Evolutionary conservation across 2,329 filamentous ascomycete species (phyloP), one percentile per base, ranked within the genome.

Genomic region (Penicillium capsulatum): DNA sequence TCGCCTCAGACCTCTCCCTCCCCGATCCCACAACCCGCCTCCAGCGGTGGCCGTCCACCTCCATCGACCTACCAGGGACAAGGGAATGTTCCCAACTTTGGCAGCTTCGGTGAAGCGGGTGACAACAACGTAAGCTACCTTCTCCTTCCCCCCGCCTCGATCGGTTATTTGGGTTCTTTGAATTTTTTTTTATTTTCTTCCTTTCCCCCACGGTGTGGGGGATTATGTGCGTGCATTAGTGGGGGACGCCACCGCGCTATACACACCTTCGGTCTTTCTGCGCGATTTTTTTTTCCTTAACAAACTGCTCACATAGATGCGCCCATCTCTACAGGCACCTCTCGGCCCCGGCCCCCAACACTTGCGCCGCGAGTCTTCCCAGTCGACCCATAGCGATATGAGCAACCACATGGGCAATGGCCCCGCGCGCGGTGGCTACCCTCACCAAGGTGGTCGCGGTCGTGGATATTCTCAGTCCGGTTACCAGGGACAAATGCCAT

Each of bases 1-100:
- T 94, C 90, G 31, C 92, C 92, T 4, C 82, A 86, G 34, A 83
- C 85, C 53, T 96, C 91, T 31, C 92, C 92, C 3, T 91, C 87
- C 29, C 92, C 92, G 3, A 97, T 97, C 55, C 91, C 92, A 20
- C 86, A 91, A 66, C 87, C 89, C 36, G 80, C 84, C 38, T 82
- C 83, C 22, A 92, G 89, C 59, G 88, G 89, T 54, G 87, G 82
- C 39, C 74, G 88, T 58, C 90, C 90, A 54, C 90, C 90, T 54
- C 88, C 89, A 31, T 84, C 87, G 22, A 79, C 78, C 49, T 76
- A 88, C 50, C 76, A 83, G 53, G 81, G 81, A 50, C 80, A 84
- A 53, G 78, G 78, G 38, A 83, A 80, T 58, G 81, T 83, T 65
- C 79, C 86, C 36, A 78, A 73, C 54, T 96, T 95, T 72, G 90